Percentiles rank a stretch among this genome's conserved stretches.
These are phyloP conservation scores for Cladophialophora exuberans DNA, from an alignment of 2,329 filamentous ascomycete genomes.

Conservation along the genomic window DNA sequence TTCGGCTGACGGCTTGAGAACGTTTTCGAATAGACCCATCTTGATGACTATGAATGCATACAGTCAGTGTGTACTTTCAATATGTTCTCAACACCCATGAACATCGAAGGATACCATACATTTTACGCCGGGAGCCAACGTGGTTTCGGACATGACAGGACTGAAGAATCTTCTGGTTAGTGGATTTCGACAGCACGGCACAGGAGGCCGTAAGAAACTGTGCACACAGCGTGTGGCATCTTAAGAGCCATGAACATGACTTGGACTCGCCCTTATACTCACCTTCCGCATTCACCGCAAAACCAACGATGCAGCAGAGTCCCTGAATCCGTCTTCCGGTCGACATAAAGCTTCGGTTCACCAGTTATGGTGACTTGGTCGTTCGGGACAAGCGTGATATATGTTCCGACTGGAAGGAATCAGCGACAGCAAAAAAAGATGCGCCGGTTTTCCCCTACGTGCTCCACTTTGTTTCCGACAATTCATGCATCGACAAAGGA, in stretches of 20 bases:
- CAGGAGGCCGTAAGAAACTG: neutral
- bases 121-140: slow-evolving; percentile 5
- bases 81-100: neutral
- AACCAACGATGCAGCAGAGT: slow-evolving; percentile 18
- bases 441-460: neutral
- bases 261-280: neutral
- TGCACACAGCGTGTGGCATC: neutral
- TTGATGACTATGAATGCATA: slow-evolving; percentile 15
- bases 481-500: slow-evolving; percentile 16
- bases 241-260: neutral
- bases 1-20: slow-evolving; percentile 13
- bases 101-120: neutral
- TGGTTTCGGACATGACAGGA: slow-evolving; percentile 13
- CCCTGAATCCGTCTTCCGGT: slow-evolving; percentile 20
- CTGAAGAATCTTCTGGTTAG: neutral
- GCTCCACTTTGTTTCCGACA: slow-evolving; percentile 22
- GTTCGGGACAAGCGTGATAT: slow-evolving; percentile 13
- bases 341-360: slow-evolving; percentile 17
- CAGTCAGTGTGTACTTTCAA: slow-evolving; percentile 5
- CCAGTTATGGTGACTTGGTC: slow-evolving; percentile 18
- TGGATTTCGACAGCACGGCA: neutral
- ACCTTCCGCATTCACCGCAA: slow-evolving; percentile 22
- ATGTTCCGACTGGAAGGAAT: slow-evolving; percentile 8
- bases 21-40: slow-evolving; percentile 23
- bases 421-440: neutral